Evolutionary conservation across 176 grass and related monocot species (phyloP).

Genomic region (Thinopyrum elongatum): DNA sequence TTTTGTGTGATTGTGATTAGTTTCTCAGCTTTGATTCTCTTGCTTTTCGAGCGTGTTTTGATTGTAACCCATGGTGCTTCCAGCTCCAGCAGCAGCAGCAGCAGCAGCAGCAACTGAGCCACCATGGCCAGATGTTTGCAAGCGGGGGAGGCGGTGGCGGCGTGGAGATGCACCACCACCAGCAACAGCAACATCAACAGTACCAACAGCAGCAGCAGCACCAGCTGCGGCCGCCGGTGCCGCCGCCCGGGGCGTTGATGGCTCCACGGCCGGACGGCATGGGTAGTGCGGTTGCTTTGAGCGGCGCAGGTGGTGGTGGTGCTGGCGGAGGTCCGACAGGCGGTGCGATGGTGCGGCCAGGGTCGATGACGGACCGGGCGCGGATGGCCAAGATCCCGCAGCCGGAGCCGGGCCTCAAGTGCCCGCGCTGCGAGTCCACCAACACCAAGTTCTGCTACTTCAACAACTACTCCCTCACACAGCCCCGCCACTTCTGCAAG

Average conservation of each 20-base stretch:
- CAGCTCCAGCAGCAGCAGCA: constrained; percentile 36
- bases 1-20: constrained; percentile 23
- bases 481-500: constrained; percentile 99
- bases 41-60: constrained; percentile 32
- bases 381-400: constrained; percentile 68
- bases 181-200: background rate
- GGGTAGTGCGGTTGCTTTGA: constrained; percentile 2
- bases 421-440: constrained; percentile 89
- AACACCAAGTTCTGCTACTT: constrained; percentile 99
- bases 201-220: constrained; percentile 4
- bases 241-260: constrained; percentile 33
- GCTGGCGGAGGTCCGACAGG: background rate
- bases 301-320: background rate
- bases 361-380: constrained; percentile 72
- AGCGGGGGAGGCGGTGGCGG: constrained; percentile 1
- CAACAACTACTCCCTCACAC: constrained; percentile 96
- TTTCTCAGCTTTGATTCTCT: constrained; percentile 27
- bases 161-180: constrained; percentile 24
- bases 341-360: constrained; percentile 24
- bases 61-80: constrained; percentile 47
- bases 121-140: constrained; percentile 33
- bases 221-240: constrained; percentile 24
- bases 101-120: constrained; percentile 48
- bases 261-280: constrained; percentile 42
- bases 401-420: constrained; percentile 84